These are phyloP conservation scores for Penicillium sp. DNA, from an alignment of 2,329 filamentous ascomycete species.

Conservation along the genomic window DNA sequence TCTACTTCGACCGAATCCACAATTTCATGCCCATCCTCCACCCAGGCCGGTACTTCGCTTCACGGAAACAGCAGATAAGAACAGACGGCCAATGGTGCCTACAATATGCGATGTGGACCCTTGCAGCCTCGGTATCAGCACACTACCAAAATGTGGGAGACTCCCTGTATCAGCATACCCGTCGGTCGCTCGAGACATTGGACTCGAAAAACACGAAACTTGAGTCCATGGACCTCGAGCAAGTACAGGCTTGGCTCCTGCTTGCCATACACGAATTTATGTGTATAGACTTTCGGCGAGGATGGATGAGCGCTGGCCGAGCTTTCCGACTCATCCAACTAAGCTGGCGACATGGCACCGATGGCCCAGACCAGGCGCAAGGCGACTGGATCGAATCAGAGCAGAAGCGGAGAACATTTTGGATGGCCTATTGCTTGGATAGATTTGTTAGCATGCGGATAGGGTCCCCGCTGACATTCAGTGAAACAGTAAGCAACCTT, in stretches of 20 bases:
- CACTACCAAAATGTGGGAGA: conserved; percentile 31
- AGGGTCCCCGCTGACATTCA: neutral
- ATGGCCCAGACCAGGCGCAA: conserved; percentile 16
- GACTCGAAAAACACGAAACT: neutral
- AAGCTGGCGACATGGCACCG: conserved; percentile 38
- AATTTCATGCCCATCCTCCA: conserved; percentile 30
- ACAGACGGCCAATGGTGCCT: conserved; percentile 25
- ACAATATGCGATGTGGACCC: conserved; percentile 40
- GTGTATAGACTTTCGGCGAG: conserved; percentile 32
- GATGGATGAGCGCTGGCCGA: conserved; percentile 39
- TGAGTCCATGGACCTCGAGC: neutral
- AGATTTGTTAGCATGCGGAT: conserved; percentile 27
- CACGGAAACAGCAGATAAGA: conserved; percentile 12
- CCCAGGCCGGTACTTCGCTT: conserved; percentile 28
- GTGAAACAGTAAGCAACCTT: neutral
- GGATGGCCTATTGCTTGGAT: conserved; percentile 40
- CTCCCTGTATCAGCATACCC: neutral
- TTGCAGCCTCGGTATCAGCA: conserved; percentile 34
- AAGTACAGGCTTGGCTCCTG: conserved; percentile 11
- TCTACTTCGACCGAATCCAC: conserved; percentile 35
- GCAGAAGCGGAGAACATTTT: conserved; percentile 36
- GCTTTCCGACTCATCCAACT: conserved; percentile 40
- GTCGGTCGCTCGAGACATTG: neutral
- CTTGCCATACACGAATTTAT: conserved; percentile 41
- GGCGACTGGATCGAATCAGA: conserved; percentile 26